Base-by-base conservation (phyloP, 2,329 filamentous ascomycete genomes). In the Diaporthe sp. region DNA sequence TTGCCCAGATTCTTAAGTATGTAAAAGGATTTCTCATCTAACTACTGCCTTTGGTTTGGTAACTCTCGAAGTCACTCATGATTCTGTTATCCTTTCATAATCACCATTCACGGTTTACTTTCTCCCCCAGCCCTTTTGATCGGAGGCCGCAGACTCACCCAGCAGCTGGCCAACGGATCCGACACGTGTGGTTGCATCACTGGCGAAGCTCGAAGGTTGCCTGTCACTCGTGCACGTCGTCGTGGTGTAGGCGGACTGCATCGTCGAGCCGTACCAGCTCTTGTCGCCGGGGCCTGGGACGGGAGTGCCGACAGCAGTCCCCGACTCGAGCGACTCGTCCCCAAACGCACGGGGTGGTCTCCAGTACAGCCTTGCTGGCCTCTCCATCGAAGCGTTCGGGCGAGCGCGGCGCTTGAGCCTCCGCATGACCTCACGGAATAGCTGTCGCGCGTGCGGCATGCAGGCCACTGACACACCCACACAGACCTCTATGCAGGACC, bases 371-470 rank as follows among this genome's bases (percentile, higher is more conserved):
- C 44, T 32, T 6, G n/a, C 15, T 9, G 63, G 37, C 15, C 63
- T 68, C 44, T 68, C 32, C 10, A 27, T 12, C 1, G 63, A 68
- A 19, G 8, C 15, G 1, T 35, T 17, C 7, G 30, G 63, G 15
- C 8, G 44, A 17, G 1, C 15, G 25, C 47, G 1, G 63, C 32
- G 22, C n/a, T 17, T 68, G 27, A 53, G 4, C 12, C 30, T 53
- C n/a, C 47, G 47, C 2, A n/a, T 53, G 32, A 15, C 15, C 63
- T 68, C 63, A 17, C 63, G 63, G 63, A 39, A 39, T 22, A 68
- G 63, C 32, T 68, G 63, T 9, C 63, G 27, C n/a, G 63, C 32
- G 63, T 68, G 63, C 10, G 63, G 63, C 63, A 68, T 68, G 32
- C 63, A 68, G 8, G 63, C 63, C 13, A 68, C 63, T 7, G 37